A percentile compares a stretch with the other conserved stretches of the same genome.
phyloP scores from a whole-genome alignment of 257 asterid species.

The Scutellaria galericulata region DNA sequence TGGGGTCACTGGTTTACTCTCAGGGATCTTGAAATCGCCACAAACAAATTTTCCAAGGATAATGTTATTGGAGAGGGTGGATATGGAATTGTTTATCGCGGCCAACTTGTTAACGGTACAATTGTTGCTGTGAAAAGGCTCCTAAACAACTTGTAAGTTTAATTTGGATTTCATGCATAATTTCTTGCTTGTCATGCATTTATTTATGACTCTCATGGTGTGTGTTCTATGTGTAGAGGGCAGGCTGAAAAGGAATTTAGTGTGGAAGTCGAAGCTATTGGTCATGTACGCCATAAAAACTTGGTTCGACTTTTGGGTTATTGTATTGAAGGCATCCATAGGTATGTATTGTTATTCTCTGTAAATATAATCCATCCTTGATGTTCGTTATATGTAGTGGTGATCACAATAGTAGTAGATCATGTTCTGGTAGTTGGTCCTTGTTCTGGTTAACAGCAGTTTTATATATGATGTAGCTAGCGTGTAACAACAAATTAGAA shows the following conservation, averaged over 20 bases:
- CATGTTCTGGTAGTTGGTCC: too few relatives aligned
- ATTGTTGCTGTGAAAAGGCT: constrained; percentile 82
- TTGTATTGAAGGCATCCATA: constrained; percentile 86
- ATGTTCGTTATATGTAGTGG: too few relatives aligned
- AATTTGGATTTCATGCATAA: background rate
- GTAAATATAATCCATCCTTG: background rate
- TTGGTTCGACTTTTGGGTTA: constrained; percentile 86
- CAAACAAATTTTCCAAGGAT: constrained; percentile 65
- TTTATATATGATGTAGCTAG: too few relatives aligned
- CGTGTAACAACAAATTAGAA: background rate
- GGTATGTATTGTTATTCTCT: constrained; percentile 40
- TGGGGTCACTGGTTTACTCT: constrained; percentile 98
- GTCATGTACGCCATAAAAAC: constrained; percentile 90
- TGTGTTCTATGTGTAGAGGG: constrained; percentile 52
- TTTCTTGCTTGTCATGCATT: background rate
- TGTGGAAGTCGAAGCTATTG: constrained; percentile 93
- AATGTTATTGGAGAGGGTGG: constrained; percentile 93
- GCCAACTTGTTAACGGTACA: constrained; percentile 66
- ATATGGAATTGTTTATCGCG: constrained; percentile 81
- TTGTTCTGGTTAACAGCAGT: too few relatives aligned
- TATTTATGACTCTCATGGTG: background rate
- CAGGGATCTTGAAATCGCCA: constrained; percentile 77
- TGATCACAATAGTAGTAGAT: too few relatives aligned
- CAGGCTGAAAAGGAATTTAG: constrained; percentile 93
- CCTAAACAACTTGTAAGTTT: constrained; percentile 81